These are phyloP conservation scores for Circinella umbellata DNA, from an alignment of 371 early-diverging fungal genomes.

Conservation along the genomic window DNA sequence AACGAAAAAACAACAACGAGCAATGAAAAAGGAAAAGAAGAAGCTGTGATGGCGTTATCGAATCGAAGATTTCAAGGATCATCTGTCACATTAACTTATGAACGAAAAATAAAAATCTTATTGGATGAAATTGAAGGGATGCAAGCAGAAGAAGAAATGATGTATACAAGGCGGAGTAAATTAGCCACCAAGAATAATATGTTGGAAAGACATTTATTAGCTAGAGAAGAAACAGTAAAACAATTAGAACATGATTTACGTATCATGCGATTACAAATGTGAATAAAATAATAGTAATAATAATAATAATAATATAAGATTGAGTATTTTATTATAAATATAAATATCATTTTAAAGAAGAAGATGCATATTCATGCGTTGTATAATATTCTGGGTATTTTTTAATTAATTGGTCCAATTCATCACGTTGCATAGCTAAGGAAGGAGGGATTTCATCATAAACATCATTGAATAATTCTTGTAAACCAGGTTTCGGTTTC, in stretches of 20 bases:
- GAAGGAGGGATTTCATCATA: slow-evolving; percentile 85
- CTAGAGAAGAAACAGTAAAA: slow-evolving; percentile 13
- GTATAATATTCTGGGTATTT: slow-evolving; percentile 92
- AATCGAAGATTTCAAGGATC: background rate
- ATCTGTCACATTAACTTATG: slow-evolving; percentile 2
- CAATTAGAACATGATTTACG: slow-evolving; percentile 22
- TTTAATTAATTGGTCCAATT: slow-evolving; percentile 75
- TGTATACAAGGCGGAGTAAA: background rate
- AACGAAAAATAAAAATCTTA: slow-evolving; percentile 18
- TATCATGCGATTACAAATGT: background rate
- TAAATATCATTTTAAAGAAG: background rate
- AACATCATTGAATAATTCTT: slow-evolving; percentile 91
- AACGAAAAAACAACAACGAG: background rate
- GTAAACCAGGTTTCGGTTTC: slow-evolving; percentile 83
- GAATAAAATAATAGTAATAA: slow-evolving; percentile 1
- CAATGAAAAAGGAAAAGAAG: no score
- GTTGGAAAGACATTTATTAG: slow-evolving; percentile 8
- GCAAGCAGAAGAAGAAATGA: slow-evolving; percentile 16
- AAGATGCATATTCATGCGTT: slow-evolving; percentile 47
- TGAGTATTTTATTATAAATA: background rate
- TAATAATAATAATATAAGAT: background rate
- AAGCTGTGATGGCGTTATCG: background rate
- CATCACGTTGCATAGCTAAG: slow-evolving; percentile 78
- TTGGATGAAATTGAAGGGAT: slow-evolving; percentile 22
- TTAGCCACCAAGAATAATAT: slow-evolving; percentile 11